phyloP scores from a whole-genome alignment of 306 rosid species.

The Lablab purpureus region DNA sequence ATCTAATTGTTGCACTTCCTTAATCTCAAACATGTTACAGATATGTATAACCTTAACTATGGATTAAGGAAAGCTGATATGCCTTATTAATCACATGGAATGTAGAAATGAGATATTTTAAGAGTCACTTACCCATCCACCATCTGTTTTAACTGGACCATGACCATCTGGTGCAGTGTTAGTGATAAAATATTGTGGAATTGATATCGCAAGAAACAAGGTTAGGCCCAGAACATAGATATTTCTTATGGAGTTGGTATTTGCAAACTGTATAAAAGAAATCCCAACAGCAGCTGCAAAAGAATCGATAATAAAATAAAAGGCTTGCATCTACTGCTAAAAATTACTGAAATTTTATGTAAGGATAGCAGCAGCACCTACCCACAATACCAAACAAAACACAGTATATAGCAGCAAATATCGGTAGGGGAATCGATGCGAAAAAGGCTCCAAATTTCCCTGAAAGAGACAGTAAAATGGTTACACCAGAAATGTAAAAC shows the following conservation, averaged over 20 bases:
- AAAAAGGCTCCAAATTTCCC: slow-evolving; percentile 97
- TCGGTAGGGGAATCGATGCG: slow-evolving; percentile 91
- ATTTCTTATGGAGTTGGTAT: slow-evolving; percentile 85
- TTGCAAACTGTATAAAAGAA: slow-evolving; percentile 68
- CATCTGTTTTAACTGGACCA: slow-evolving; percentile 82
- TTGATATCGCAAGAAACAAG: slow-evolving; percentile 86
- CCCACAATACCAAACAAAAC: slow-evolving; percentile 86
- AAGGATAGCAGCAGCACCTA: slow-evolving; percentile 51
- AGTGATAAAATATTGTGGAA: slow-evolving; percentile 81
- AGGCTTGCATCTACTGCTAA: background rate
- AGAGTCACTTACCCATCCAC: slow-evolving; percentile 82
- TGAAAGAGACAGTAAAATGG: slow-evolving; percentile 50
- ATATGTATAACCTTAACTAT: background rate
- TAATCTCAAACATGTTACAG: background rate
- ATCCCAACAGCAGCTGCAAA: slow-evolving; percentile 87
- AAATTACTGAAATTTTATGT: background rate
- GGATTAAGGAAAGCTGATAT: background rate
- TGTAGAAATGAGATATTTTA: slow-evolving; percentile 4
- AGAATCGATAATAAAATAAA: background rate
- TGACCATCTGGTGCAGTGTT: slow-evolving; percentile 71
- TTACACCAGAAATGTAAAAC: slow-evolving; percentile 9
- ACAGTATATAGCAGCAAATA: slow-evolving; percentile 91
- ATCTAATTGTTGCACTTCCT: background rate
- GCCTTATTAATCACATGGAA: background rate
- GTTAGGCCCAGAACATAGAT: slow-evolving; percentile 80